A percentile compares a stretch with the other conserved stretches of the same genome.
phyloP scores from a whole-genome alignment of 805 yeast species.

The Kazachstania bromeliacearum region DNA sequence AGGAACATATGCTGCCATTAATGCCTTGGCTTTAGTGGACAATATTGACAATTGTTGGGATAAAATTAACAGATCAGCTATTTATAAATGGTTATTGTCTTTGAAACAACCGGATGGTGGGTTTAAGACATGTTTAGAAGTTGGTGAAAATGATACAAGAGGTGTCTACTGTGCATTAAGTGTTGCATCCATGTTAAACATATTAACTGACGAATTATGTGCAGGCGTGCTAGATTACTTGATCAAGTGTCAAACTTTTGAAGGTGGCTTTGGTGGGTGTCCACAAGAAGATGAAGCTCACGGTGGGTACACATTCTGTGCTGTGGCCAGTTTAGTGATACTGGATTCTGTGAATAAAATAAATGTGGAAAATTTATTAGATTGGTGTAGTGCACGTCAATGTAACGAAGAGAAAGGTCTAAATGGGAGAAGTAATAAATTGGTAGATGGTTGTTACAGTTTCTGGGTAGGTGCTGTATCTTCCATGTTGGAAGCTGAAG shows the following conservation, averaged over 20 bases:
- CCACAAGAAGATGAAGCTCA: constrained; percentile 81
- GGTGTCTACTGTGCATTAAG: constrained; percentile 82
- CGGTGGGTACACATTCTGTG: constrained; percentile 95
- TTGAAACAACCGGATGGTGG: constrained; percentile 67
- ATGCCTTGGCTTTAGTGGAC: constrained; percentile 48
- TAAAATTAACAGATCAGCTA: constrained; percentile 35
- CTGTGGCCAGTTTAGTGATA: constrained; percentile 52
- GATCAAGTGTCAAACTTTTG: constrained; percentile 69
- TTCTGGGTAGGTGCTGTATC: constrained; percentile 93
- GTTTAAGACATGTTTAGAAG: constrained; percentile 33
- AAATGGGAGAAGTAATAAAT: constrained; percentile 81
- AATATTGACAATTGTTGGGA: constrained; percentile 35
- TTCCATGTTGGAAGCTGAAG: constrained; percentile 32
- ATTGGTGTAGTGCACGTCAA: constrained; percentile 72
- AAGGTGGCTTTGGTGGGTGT: constrained; percentile 89
- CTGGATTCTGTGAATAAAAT: constrained; percentile 35
- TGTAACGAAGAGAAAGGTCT: constrained; percentile 72
- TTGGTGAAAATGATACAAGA: constrained; percentile 80
- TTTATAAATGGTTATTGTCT: constrained; percentile 55
- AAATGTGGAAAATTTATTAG: constrained; percentile 40
- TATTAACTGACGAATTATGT: constrained; percentile 51
- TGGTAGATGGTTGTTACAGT: constrained; percentile 93
- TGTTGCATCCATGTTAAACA: constrained; percentile 54
- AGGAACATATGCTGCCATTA: constrained; percentile 67
- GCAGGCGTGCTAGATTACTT: constrained; percentile 53